Conservation (phyloP, 805 yeast species). For the Schwanniomyces vanrijiae region DNA sequence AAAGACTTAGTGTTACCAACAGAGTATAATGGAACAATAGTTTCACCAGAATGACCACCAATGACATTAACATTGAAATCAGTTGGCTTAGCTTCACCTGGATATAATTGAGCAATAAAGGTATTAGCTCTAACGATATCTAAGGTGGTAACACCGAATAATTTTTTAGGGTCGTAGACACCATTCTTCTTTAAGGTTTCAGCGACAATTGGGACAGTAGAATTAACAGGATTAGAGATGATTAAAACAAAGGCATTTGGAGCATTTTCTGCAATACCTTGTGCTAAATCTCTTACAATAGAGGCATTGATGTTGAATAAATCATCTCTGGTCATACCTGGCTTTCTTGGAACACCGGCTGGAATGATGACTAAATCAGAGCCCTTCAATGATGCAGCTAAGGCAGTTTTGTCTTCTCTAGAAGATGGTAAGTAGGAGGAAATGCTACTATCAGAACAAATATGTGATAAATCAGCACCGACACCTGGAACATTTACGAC, state of each 20-base stretch:
- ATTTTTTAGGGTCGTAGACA: slow-evolving; percentile 66
- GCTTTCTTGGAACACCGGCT: slow-evolving; percentile 92
- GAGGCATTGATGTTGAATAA: slow-evolving; percentile 81
- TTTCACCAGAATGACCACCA: slow-evolving; percentile 96
- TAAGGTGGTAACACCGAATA: slow-evolving; percentile 87
- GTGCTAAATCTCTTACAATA: slow-evolving; percentile 71
- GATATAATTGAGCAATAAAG: slow-evolving; percentile 60
- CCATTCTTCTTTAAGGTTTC: slow-evolving; percentile 70
- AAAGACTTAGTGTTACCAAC: slow-evolving; percentile 32
- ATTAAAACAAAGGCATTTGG: slow-evolving; percentile 78
- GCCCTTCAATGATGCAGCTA: slow-evolving; percentile 44
- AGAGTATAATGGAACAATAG: slow-evolving; percentile 84
- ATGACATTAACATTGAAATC: slow-evolving; percentile 68
- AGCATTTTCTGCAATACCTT: slow-evolving; percentile 68
- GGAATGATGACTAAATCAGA: slow-evolving; percentile 60
- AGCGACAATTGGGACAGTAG: slow-evolving; percentile 87
- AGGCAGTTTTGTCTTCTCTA: slow-evolving; percentile 46
- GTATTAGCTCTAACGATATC: slow-evolving; percentile 88
- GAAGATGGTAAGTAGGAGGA: slow-evolving; percentile 61
- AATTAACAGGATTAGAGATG: slow-evolving; percentile 92
- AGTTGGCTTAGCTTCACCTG: slow-evolving; percentile 46
- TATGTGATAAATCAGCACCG: slow-evolving; percentile 84
- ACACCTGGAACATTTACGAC: slow-evolving; percentile 85
- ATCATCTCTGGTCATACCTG: slow-evolving; percentile 93
- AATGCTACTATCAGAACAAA: slow-evolving; percentile 65